Conservation (phyloP, 352 stramenopile genomes). For the Globisporangium echinulatum region DNA sequence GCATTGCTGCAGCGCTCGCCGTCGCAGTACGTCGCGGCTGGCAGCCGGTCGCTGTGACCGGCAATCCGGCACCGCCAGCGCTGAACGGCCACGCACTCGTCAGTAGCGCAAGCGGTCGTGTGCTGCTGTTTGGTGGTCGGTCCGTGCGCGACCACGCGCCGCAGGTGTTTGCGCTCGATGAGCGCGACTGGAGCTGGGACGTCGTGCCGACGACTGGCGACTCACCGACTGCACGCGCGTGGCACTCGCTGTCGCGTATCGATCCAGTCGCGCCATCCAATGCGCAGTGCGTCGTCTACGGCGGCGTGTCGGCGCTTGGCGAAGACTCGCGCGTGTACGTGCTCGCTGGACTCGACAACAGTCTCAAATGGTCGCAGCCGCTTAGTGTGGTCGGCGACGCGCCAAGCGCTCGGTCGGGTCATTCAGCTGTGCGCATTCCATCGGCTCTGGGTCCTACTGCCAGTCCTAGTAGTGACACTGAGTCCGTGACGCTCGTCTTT, state of each 20-base stretch:
- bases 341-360: constrained; percentile 10
- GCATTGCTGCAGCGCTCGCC: constrained; percentile 23
- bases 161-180: constrained; percentile 39
- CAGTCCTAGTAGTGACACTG: constrained; percentile 1
- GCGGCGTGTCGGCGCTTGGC: constrained; percentile 47
- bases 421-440: constrained; percentile 31
- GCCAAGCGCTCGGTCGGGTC: constrained; percentile 39
- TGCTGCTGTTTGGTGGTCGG: constrained; percentile 51
- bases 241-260: constrained; percentile 43
- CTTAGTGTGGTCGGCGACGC: constrained; percentile 9
- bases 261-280: constrained; percentile 1
- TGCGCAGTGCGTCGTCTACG: constrained; percentile 35
- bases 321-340: constrained; percentile 47
- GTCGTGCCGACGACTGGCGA: constrained; percentile 16
- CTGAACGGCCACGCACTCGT: constrained; percentile 67
- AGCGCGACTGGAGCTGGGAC: constrained; percentile 46
- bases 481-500: constrained; percentile 34
- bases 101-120: constrained; percentile 11
- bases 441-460: background rate
- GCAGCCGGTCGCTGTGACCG: constrained; percentile 32
- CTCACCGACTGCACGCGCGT: constrained; percentile 41
- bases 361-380: constrained; percentile 23
- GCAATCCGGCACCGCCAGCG: constrained; percentile 56
- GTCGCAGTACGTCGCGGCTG: constrained; percentile 38
- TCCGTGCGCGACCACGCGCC: constrained; percentile 54